Percentiles rank a stretch among this genome's conserved stretches.
Evolutionary conservation across 345 rosid genomes (phyloP).

Genomic region (Odontarrhena argentea): DNA sequence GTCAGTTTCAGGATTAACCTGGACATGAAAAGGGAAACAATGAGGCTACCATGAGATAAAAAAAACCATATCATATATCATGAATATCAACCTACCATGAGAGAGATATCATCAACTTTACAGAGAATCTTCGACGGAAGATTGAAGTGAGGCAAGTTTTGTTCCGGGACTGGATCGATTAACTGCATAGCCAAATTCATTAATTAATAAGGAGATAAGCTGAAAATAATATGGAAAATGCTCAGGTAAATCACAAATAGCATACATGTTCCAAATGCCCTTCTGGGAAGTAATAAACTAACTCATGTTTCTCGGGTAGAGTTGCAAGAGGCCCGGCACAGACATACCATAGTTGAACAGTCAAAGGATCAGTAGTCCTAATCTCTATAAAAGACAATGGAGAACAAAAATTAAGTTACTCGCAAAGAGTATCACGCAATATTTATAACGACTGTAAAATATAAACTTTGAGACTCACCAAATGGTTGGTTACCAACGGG

Average conservation of each 20-base stretch:
- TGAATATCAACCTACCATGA: not conserved
- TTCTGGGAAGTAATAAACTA: constrained; percentile 85
- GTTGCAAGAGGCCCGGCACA: constrained; percentile 87
- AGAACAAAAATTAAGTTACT: not conserved
- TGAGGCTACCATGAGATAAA: not conserved
- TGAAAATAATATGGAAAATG: too few species aligned
- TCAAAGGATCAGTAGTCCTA: constrained; percentile 56
- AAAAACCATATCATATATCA: not conserved
- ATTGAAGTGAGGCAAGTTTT: too few species aligned
- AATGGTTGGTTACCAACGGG: too few species aligned
- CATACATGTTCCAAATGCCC: constrained; percentile 91
- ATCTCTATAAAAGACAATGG: constrained; percentile 38
- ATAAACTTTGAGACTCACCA: too few species aligned
- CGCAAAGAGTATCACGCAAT: not conserved
- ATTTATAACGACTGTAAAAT: too few species aligned
- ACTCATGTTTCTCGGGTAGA: constrained; percentile 76
- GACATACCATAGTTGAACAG: constrained; percentile 76
- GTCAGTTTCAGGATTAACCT: constrained; percentile 83
- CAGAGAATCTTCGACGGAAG: too few species aligned
- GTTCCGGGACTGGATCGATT: too few species aligned
- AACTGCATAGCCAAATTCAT: too few species aligned
- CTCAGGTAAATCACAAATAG: too few species aligned
- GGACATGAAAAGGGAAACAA: constrained; percentile 22
- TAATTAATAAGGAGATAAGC: too few species aligned
- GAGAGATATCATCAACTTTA: too few species aligned